phyloP scores from a whole-genome alignment of 805 yeast genomes.

The Scheffersomyces ergatensis region DNA sequence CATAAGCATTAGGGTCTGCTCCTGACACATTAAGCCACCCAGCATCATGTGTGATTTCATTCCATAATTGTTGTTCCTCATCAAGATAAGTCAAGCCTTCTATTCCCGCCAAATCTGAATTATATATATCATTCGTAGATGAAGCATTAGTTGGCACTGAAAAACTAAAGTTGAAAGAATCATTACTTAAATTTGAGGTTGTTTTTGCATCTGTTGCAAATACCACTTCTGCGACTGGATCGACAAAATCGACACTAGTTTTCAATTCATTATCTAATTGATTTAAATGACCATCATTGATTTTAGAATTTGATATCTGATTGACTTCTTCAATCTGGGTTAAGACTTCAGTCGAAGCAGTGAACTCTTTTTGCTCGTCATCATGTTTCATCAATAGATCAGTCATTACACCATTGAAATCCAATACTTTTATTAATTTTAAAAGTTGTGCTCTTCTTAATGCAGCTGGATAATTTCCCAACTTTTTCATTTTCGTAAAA shows the following conservation, averaged over 20 bases:
- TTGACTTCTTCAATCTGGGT: conserved; percentile 3
- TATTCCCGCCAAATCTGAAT: conserved; percentile 38
- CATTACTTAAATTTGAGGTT: conserved; percentile 16
- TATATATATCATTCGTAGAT: conserved; percentile 3
- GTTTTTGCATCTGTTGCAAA: neutral
- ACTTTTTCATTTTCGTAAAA: conserved; percentile 70
- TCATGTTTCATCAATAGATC: conserved; percentile 57
- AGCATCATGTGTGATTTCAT: conserved; percentile 73
- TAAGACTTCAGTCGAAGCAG: neutral
- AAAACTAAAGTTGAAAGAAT: conserved; percentile 15
- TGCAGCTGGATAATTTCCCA: conserved; percentile 81
- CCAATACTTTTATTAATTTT: conserved; percentile 61
- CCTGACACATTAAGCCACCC: conserved; percentile 54
- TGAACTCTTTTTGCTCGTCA: conserved; percentile 31
- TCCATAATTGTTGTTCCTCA: conserved; percentile 62
- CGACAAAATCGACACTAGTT: conserved; percentile 18
- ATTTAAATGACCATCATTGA: conserved; percentile 9
- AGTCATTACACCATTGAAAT: conserved; percentile 64
- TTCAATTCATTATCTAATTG: conserved; percentile 13
- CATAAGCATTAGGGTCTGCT: neutral
- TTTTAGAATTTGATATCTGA: conserved; percentile 3
- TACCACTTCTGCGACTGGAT: neutral
- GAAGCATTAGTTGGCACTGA: conserved; percentile 7
- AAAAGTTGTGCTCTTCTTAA: conserved; percentile 68
- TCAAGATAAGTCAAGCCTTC: conserved; percentile 41